phyloP scores from a whole-genome alignment of 75 land plant species.

The Sequoiadendron giganteum region DNA sequence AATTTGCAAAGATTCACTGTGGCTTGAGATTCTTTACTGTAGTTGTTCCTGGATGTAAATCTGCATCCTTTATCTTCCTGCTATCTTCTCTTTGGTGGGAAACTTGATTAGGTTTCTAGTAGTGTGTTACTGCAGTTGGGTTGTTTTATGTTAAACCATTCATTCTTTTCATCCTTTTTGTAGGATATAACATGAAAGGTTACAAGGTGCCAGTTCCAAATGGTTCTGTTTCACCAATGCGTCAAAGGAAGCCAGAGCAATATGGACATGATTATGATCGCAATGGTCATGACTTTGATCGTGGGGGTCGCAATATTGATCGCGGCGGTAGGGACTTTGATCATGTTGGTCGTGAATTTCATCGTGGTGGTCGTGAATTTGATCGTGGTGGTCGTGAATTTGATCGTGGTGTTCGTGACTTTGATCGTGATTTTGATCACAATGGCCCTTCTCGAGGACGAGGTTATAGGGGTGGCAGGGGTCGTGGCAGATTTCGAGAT shows the following conservation, averaged over 20 bases:
- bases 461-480: conserved; percentile 11
- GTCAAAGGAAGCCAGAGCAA: conserved; percentile 8
- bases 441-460: neutral
- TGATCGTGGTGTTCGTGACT: neutral
- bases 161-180: neutral
- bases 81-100: neutral
- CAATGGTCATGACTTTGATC: conserved; percentile 1
- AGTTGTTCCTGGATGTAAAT: neutral
- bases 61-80: neutral
- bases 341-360: neutral
- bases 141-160: neutral
- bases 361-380: neutral
- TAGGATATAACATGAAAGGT: conserved; percentile 9
- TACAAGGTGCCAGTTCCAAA: conserved; percentile 4
- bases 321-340: neutral
- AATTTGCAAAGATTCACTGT: neutral
- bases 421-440: conserved; percentile 11
- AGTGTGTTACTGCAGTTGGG: neutral
- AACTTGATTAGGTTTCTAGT: neutral
- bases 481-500: conserved; percentile 15
- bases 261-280: conserved; percentile 12
- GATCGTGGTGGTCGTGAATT: neutral
- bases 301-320: neutral
- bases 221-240: conserved; percentile 3
- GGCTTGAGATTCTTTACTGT: neutral